Percentiles rank a stretch among this genome's conserved stretches.
These are phyloP conservation scores for Amylocystis lapponica DNA, from an alignment of 768 basidiomycete genomes.

Conservation along the genomic window DNA sequence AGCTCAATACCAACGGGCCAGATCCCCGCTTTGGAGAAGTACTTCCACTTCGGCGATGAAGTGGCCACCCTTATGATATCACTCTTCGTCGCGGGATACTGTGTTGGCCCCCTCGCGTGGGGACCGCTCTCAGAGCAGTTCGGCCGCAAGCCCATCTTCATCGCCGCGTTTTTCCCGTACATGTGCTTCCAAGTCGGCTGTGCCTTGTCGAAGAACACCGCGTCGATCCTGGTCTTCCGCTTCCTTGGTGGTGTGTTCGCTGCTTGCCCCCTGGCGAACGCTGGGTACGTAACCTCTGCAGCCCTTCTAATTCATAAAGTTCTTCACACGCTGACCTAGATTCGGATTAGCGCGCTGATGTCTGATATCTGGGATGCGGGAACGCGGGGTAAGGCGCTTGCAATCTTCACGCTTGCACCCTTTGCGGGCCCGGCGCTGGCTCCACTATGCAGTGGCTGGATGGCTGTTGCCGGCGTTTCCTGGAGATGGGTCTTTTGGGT, in stretches of 20 bases:
- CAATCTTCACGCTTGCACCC: constrained; percentile 39
- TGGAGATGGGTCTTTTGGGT: constrained; percentile 73
- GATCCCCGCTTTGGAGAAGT: constrained; percentile 32
- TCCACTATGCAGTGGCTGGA: constrained; percentile 28
- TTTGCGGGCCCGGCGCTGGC: constrained; percentile 57
- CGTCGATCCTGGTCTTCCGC: constrained; percentile 60
- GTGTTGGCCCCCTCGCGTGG: constrained; percentile 52
- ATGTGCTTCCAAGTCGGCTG: constrained; percentile 55
- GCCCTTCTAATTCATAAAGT: background rate
- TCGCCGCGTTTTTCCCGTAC: constrained; percentile 52
- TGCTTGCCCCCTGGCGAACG: constrained; percentile 62
- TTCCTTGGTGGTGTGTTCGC: constrained; percentile 70
- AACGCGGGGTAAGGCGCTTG: constrained; percentile 57
- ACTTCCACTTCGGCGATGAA: constrained; percentile 44
- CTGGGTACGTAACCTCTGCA: constrained; percentile 40
- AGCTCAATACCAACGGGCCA: constrained; percentile 50
- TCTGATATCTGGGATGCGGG: constrained; percentile 52
- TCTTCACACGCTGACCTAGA: no score
- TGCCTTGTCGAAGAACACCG: constrained; percentile 56
- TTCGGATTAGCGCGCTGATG: constrained; percentile 30
- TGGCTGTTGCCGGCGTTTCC: constrained; percentile 29
- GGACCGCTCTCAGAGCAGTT: constrained; percentile 39
- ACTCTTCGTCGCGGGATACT: constrained; percentile 57
- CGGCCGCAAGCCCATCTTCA: constrained; percentile 55
- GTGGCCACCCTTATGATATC: constrained; percentile 48